phyloP scores from a whole-genome alignment of 2,329 filamentous ascomycete species.

The Penicillium sp. region DNA sequence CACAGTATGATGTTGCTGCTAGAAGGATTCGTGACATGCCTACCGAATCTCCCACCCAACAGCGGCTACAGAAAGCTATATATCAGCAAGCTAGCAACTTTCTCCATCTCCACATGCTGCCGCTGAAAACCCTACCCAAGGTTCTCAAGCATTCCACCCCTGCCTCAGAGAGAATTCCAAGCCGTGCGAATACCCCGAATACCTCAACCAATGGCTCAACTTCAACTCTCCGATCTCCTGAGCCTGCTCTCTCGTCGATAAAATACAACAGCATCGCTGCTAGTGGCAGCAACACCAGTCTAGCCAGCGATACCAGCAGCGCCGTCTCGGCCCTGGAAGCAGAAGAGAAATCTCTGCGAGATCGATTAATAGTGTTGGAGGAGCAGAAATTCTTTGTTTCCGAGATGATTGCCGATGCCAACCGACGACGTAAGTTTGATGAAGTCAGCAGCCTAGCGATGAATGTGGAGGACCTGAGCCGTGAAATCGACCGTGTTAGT shows the following conservation, averaged over 20 bases:
- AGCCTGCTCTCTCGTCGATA: constrained; percentile 58
- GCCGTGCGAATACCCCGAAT: constrained; percentile 24
- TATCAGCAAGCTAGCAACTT: constrained; percentile 82
- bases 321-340: constrained; percentile 69
- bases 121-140: constrained; percentile 72
- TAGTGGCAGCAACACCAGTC: constrained; percentile 52
- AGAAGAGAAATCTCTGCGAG: constrained; percentile 80
- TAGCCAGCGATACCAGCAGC: constrained; percentile 56
- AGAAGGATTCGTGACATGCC: constrained; percentile 78
- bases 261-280: constrained; percentile 56
- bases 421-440: constrained; percentile 76
- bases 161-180: constrained; percentile 41
- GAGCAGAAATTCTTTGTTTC: constrained; percentile 89
- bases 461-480: constrained; percentile 79
- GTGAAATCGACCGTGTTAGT: constrained; percentile 70
- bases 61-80: constrained; percentile 75
- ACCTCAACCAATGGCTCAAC: constrained; percentile 26
- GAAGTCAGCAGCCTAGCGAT: constrained; percentile 77
- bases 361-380: constrained; percentile 79
- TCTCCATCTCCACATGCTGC: constrained; percentile 86
- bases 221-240: constrained; percentile 32
- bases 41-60: constrained; percentile 70
- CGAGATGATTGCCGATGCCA: constrained; percentile 78
- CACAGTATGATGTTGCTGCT: constrained; percentile 81
- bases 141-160: constrained; percentile 64